Conservation (phyloP, 1,139 yeast species). For the Suhomyces yuchorum region DNA sequence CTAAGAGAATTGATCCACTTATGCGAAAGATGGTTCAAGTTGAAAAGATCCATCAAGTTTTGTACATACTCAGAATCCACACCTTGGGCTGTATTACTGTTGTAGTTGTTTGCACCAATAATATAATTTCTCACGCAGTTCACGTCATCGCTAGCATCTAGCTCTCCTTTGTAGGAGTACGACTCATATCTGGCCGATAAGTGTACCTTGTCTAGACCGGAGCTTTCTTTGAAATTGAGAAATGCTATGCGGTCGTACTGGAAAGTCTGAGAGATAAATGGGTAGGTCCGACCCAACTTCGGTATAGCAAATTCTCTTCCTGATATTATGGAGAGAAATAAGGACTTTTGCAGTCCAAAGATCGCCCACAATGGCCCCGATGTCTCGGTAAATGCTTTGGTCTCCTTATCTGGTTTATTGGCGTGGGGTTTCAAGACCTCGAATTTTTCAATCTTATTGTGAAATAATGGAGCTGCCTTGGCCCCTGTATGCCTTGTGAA, state of each 20-base stretch:
- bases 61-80: conserved; percentile 36
- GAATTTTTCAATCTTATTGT: conserved; percentile 30
- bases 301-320: conserved; percentile 54
- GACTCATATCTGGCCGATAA: conserved; percentile 87
- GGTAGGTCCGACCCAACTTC: conserved; percentile 55
- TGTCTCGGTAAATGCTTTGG: background rate
- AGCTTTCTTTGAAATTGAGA: conserved; percentile 62
- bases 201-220: conserved; percentile 69
- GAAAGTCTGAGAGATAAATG: conserved; percentile 41
- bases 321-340: conserved; percentile 35
- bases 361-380: conserved; percentile 36
- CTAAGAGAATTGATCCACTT: conserved; percentile 87
- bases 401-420: background rate
- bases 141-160: conserved; percentile 69
- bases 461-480: conserved; percentile 20
- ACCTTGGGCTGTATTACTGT: conserved; percentile 23
- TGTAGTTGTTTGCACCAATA: conserved; percentile 52
- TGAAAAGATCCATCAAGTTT: conserved; percentile 50
- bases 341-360: conserved; percentile 39
- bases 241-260: conserved; percentile 37
- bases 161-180: conserved; percentile 56
- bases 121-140: conserved; percentile 67
- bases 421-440: conserved; percentile 20
- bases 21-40: conserved; percentile 56
- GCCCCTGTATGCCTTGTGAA: conserved; percentile 17